A percentile compares a stretch with the other conserved stretches of the same genome.
Conservation (phyloP, 2,329 filamentous ascomycete species). For the Calonectria hawksworthii region DNA sequence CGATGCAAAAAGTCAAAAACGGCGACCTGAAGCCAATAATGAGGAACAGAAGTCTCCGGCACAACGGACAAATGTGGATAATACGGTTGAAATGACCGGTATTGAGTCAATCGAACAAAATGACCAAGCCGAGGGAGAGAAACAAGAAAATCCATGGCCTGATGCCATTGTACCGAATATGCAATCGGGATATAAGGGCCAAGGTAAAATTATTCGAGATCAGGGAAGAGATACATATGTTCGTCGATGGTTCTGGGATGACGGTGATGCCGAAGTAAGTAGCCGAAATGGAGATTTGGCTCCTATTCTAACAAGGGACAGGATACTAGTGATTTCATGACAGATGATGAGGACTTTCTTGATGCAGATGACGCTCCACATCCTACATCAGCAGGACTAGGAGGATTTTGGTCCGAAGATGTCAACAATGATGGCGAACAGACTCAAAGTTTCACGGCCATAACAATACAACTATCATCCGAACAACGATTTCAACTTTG, state of each 20-base stretch:
- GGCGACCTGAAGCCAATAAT: not conserved
- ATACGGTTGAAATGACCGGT: not conserved
- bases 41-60: not conserved
- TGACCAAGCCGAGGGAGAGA: not conserved
- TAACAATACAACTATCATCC: not conserved
- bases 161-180: not conserved
- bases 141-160: not conserved
- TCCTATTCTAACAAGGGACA: not conserved
- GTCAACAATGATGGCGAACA: not conserved
- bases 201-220: constrained; percentile 22
- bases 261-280: constrained; percentile 11
- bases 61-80: not conserved
- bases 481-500: constrained; percentile 15
- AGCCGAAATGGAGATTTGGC: not conserved
- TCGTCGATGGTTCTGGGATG: constrained; percentile 24
- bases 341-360: constrained; percentile 1
- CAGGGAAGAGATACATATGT: constrained; percentile 24
- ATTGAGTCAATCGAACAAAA: not conserved
- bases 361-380: not conserved
- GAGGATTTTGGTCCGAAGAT: not conserved
- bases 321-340: constrained; percentile 6
- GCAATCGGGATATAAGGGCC: not conserved
- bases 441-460: not conserved
- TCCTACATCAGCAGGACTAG: not conserved
- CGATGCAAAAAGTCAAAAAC: not conserved